Base-by-base conservation (phyloP, 1,284 basidiomycete genomes). In the Lentinula novae-zelandiae region DNA sequence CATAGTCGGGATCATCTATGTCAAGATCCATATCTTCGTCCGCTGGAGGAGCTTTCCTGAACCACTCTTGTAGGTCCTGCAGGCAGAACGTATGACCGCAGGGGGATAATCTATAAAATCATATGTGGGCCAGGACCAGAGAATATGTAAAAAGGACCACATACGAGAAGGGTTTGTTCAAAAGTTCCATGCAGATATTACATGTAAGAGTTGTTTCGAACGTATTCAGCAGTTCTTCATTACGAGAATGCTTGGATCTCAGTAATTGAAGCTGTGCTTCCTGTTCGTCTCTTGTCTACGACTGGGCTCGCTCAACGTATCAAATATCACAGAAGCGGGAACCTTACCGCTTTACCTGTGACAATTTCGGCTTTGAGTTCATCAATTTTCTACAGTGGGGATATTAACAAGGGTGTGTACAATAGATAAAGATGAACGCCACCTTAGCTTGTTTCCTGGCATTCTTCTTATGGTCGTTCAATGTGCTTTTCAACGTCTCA, bases 61-160 rank as follows among this genome's bases (percentile, higher is more conserved):
- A 91, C 89, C 89, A 91, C 66, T 84, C 81, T 71, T 89, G 86
- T 7, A 91, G 79, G 65, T 89, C 91, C 5, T 67, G 66, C 39
- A 87, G 78, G 61, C 89, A 91, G 9, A 87, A 75, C 31, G 89
- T 80, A 66, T 91, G 89, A 2, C 89, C 89, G 67, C 89, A 91
- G 1, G 88, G 88, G 0, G 86, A 80, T 48, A 91, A 75, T 1
- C 89, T 90, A 58, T 15, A 15, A 31, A 22, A 39, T 27, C 27
- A 27, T 31, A 50, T 46, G n/a, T 39, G 4, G 15, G 7, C 42
- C 13, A 44, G 49, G 53, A 5, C 51, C 20, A 60, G 31, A 17
- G 22, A 3, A 51, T 40, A 44, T 4, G 38, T 36, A 48, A 36
- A 60, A 33, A 7, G 31, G 34, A 39, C 5, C 27, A 80, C 86